phyloP scores from a whole-genome alignment of 768 basidiomycete genomes.

The Pleurotus pulmonarius region DNA sequence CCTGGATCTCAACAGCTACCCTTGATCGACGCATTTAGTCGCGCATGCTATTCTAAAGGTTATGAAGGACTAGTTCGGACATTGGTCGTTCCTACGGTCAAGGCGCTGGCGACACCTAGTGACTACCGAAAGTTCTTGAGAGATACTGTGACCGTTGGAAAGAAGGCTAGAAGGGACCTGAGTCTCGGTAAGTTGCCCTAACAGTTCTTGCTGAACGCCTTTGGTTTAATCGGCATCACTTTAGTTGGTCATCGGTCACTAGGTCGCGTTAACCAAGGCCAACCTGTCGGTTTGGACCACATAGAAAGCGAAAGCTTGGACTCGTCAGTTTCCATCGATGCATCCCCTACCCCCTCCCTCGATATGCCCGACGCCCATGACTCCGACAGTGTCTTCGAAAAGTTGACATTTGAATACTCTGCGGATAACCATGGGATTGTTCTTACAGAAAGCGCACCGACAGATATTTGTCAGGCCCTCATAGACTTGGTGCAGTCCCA shows the following conservation, averaged over 20 bases:
- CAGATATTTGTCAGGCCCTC: slow-evolving; percentile 16
- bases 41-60: slow-evolving; percentile 45
- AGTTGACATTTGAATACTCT: not conserved
- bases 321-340: too few species aligned
- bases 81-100: slow-evolving; percentile 22
- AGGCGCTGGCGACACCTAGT: slow-evolving; percentile 6
- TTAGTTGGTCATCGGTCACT: too few species aligned
- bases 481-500: slow-evolving; percentile 15
- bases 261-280: too few species aligned
- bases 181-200: too few species aligned
- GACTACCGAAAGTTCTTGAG: slow-evolving; percentile 13
- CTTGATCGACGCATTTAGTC: slow-evolving; percentile 38
- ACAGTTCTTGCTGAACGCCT: too few species aligned
- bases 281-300: too few species aligned
- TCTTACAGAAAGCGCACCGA: not conserved
- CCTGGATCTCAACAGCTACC: slow-evolving; percentile 27
- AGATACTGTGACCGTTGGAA: not conserved
- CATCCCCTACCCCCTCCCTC: not conserved
- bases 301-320: too few species aligned
- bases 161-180: too few species aligned
- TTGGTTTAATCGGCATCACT: too few species aligned
- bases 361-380: not conserved
- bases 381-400: not conserved
- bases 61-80: slow-evolving; percentile 22
- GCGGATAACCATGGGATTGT: too few species aligned